Conservation (phyloP, 805 yeast species). For the Yarrowia osloensis region DNA sequence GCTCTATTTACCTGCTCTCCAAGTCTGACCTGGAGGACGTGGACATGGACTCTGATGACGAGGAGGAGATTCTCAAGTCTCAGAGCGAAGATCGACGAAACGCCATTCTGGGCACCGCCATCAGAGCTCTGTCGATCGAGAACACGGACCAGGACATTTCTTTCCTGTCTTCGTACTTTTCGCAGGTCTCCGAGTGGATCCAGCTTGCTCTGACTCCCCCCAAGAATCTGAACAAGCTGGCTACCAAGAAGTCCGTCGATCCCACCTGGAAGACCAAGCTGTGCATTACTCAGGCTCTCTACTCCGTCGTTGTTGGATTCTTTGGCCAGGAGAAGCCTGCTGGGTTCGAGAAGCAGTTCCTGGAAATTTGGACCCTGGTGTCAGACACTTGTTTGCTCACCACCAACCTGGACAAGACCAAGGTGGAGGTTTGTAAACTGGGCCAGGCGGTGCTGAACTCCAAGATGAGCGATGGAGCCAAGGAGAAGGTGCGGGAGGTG, state of each 20-base stretch:
- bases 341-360: neutral
- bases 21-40: constrained; percentile 11
- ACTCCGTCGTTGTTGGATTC: constrained; percentile 9
- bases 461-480: neutral
- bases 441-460: constrained; percentile 27
- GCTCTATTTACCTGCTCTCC: constrained; percentile 3
- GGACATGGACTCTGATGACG: constrained; percentile 17
- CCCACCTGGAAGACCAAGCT: constrained; percentile 21
- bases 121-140: constrained; percentile 14
- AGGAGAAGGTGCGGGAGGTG: constrained; percentile 17
- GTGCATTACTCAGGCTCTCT: constrained; percentile 10
- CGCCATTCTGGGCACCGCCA: constrained; percentile 14
- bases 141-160: neutral
- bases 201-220: constrained; percentile 2
- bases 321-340: constrained; percentile 5
- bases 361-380: constrained; percentile 1
- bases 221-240: constrained; percentile 18
- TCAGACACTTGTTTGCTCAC: constrained; percentile 1
- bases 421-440: constrained; percentile 23
- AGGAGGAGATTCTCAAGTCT: constrained; percentile 6
- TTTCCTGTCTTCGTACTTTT: neutral
- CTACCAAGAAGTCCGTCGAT: constrained; percentile 9
- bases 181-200: constrained; percentile 17
- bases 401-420: constrained; percentile 8
- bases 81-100: constrained; percentile 9